Evolutionary conservation across 768 basidiomycete species (phyloP), one percentile per base, ranked within the genome.

Genomic region (Pleurotus tuoliensis): DNA sequence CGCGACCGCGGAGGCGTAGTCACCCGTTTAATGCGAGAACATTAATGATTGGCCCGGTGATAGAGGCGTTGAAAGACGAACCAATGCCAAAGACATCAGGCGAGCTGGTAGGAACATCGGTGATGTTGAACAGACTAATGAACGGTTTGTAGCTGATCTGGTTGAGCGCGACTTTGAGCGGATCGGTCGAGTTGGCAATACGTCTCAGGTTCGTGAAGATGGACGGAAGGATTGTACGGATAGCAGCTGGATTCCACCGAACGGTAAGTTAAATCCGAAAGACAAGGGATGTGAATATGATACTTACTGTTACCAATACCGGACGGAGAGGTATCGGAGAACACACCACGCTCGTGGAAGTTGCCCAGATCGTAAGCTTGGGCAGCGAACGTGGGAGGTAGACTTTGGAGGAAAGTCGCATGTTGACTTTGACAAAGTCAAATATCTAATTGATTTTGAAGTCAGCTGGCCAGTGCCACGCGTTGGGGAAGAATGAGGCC

Each of bases 121-220:
- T 82, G 76, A 84, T 76, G 65, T 82, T 81, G 71, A 85, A 83
- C 38, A 84, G 62, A 9, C 78, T 79, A 41, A 82, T 45, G 65
- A 84, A 80, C 0, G 82, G 83, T 67, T 83, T 83, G 69, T 84
- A 84, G 9, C 80, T 73, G 50, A 78, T 72, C 16, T 76, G 78
- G n/a, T 75, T 71, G 60, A 79, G 72, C 52, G 66, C 66, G 54
- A 86, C 56, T 61, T 78, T 76, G 56, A 80, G 61, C 0, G 76
- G 72, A 57, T 78, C 71, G 8, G 70, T 69, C 4, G 63, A 45
- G 56, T 77, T 73, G 6, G 71, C 70, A 63, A 85, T 76, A 1
- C 65, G 64, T 1, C 72, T 64, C 16, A 85, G 68, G 7, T 73
- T 71, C 22, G 68, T 61, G 38, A 83, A 62, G 51, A 85, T 73